Evolutionary conservation across 108 stramenopile species (phyloP).

Genomic region (Nitzschia sp.): DNA sequence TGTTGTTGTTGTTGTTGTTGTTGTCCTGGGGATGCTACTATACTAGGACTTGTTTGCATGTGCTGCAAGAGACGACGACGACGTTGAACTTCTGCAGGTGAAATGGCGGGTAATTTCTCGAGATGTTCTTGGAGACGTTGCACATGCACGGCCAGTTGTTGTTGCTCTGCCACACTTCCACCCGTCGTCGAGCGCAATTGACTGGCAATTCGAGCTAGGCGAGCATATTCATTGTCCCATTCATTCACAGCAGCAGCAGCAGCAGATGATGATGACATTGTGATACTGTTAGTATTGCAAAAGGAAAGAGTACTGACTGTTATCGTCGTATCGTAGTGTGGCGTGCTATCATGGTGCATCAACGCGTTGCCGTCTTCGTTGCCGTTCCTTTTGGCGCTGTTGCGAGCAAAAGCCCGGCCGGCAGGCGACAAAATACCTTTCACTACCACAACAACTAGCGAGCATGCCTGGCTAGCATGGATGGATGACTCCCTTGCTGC

Average conservation of each 20-base stretch:
- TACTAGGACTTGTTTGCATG: slow-evolving; percentile 17
- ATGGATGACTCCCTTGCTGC: no score
- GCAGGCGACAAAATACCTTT: no score
- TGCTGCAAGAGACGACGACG: slow-evolving; percentile 56
- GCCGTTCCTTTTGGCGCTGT: no score
- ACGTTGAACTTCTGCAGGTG: slow-evolving; percentile 45
- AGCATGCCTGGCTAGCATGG: no score
- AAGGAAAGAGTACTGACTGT: no score
- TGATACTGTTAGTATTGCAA: no score
- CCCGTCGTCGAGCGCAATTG: slow-evolving; percentile 59
- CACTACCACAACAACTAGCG: no score
- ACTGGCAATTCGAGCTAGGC: slow-evolving; percentile 74
- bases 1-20: slow-evolving; percentile 11
- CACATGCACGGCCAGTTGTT: slow-evolving; percentile 32
- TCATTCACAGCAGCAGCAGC: no score
- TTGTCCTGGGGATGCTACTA: not conserved
- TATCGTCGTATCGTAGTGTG: no score
- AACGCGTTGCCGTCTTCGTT: no score
- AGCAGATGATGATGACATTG: slow-evolving; percentile 26
- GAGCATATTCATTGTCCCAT: slow-evolving; percentile 91
- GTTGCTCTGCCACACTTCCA: slow-evolving; percentile 9
- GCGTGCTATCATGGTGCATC: no score
- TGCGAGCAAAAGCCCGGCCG: no score
- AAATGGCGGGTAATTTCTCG: slow-evolving; percentile 32
- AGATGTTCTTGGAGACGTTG: slow-evolving; percentile 38